Evolutionary conservation across 768 basidiomycete genomes (phyloP).

Genomic region (Chalciporus chontae): DNA sequence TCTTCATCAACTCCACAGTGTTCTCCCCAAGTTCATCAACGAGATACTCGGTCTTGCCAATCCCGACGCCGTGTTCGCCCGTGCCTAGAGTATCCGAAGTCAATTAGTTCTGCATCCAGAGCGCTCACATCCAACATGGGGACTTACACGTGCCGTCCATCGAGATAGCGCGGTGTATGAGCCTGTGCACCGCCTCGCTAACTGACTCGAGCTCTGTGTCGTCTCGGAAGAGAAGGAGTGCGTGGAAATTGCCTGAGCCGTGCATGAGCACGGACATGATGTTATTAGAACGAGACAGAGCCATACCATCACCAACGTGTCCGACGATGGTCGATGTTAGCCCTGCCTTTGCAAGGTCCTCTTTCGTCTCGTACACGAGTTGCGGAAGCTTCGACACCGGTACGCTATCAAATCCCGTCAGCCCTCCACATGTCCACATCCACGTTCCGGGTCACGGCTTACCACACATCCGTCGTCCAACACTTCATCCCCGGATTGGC

Average conservation of each 20-base stretch:
- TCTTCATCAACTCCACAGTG: constrained; percentile 83
- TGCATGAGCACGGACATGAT: not conserved
- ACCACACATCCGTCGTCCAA: constrained; percentile 94
- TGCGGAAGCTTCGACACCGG: constrained; percentile 68
- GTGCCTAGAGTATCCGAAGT: constrained; percentile 45
- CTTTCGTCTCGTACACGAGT: constrained; percentile 73
- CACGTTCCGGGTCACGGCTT: constrained; percentile 8
- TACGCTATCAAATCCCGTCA: constrained; percentile 40
- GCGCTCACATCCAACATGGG: not conserved
- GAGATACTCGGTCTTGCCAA: constrained; percentile 85
- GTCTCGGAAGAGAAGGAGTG: constrained; percentile 53
- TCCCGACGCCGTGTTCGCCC: constrained; percentile 84
- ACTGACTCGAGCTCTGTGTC: constrained; percentile 56
- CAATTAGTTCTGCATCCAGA: too few relatives aligned
- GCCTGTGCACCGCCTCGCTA: constrained; percentile 60
- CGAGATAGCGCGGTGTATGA: constrained; percentile 66
- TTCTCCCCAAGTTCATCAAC: constrained; percentile 76
- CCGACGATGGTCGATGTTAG: constrained; percentile 71
- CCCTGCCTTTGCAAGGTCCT: constrained; percentile 61
- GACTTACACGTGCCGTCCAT: constrained; percentile 74
- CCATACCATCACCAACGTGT: constrained; percentile 75
- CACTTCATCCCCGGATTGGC: constrained; percentile 59
- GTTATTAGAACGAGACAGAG: constrained; percentile 16
- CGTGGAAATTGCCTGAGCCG: constrained; percentile 41
- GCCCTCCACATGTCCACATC: not conserved